phyloP scores from a whole-genome alignment of 768 basidiomycete species.

The Hericium coralloides region DNA sequence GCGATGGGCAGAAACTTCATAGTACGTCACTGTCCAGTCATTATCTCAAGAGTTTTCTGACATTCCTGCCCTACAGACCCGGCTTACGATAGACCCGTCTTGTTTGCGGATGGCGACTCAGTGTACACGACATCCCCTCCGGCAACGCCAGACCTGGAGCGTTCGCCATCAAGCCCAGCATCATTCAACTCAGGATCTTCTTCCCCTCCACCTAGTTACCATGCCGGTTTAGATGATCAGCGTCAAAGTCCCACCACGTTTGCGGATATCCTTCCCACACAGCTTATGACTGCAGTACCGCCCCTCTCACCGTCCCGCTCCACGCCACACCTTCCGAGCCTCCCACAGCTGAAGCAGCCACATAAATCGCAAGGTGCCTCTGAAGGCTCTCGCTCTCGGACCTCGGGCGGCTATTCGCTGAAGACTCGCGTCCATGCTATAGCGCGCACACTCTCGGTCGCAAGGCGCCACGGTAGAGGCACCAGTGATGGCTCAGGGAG shows the following conservation, averaged over 20 bases:
- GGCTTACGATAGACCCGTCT: constrained; percentile 7
- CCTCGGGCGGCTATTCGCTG: too few species aligned
- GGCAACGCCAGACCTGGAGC: constrained; percentile 2
- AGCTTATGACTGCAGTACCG: constrained; percentile 1
- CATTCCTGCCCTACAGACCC: background rate
- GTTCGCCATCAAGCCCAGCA: constrained; percentile 4
- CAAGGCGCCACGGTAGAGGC: too few species aligned
- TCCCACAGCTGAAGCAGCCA: too few species aligned
- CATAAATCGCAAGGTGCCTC: too few species aligned
- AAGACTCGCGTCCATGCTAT: too few species aligned
- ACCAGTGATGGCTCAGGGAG: too few species aligned
- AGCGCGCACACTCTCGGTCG: too few species aligned
- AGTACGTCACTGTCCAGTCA: background rate
- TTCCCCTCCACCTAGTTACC: background rate
- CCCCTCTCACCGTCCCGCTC: background rate
- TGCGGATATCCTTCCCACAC: constrained; percentile 5
- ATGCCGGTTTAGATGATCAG: background rate
- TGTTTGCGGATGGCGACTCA: constrained; percentile 1
- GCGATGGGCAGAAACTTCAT: background rate
- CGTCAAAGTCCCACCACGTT: constrained; percentile 2
- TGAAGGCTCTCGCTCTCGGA: too few species aligned
- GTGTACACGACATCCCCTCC: too few species aligned
- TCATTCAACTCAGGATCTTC: background rate
- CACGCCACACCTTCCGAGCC: too few species aligned
- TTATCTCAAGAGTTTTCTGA: background rate